phyloP scores from a whole-genome alignment of 164 flowering plant species.

The Umbilicus rupestris region DNA sequence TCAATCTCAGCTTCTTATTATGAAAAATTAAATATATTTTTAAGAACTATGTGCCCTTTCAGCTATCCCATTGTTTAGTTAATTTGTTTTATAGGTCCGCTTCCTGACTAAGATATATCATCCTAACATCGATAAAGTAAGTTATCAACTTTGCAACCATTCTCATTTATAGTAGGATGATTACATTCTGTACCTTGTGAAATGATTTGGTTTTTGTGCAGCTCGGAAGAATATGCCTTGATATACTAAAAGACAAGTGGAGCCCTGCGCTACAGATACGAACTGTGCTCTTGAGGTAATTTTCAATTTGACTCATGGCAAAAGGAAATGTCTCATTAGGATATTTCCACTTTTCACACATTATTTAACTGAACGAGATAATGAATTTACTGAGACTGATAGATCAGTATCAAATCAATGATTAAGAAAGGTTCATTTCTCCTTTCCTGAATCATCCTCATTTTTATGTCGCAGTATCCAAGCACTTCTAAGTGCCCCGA shows the following conservation, averaged over 20 bases:
- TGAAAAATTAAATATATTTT: background rate
- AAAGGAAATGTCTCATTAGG: background rate
- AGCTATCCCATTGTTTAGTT: background rate
- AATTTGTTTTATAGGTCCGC: constrained; percentile 8
- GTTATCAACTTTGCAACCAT: background rate
- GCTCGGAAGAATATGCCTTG: constrained; percentile 98
- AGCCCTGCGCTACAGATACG: constrained; percentile 97
- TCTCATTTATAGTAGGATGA: background rate
- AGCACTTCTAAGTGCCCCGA: constrained; percentile 91
- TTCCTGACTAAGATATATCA: constrained; percentile 13
- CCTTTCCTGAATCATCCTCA: background rate
- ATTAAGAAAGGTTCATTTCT: background rate
- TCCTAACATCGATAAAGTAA: constrained; percentile 12
- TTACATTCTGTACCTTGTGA: background rate
- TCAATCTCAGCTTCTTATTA: background rate
- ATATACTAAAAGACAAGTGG: constrained; percentile 95
- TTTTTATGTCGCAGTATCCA: constrained; percentile 40
- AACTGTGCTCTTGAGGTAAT: constrained; percentile 82
- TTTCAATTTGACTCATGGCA: background rate
- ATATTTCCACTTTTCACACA: background rate
- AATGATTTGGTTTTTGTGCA: constrained; percentile 21
- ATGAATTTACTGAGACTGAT: background rate
- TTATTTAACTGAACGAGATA: background rate
- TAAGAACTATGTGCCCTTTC: background rate
- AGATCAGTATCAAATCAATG: background rate